phyloP scores from a whole-genome alignment of 495 filamentous ascomycete genomes.

The Neurospora cerealis region DNA sequence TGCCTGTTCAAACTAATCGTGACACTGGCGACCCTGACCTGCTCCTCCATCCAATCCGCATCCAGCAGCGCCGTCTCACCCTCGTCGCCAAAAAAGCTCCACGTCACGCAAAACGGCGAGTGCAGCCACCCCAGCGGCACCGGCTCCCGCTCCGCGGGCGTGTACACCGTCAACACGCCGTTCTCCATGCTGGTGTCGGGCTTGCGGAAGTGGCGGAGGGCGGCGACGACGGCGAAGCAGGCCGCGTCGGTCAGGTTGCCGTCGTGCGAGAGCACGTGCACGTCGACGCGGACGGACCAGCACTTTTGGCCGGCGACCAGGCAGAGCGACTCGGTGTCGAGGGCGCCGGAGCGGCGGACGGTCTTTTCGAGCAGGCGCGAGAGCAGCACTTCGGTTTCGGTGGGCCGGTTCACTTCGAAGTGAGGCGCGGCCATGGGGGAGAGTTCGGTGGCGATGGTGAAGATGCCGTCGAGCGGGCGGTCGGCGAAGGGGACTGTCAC shows the following conservation, averaged over 20 bases:
- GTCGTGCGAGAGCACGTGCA: conserved; percentile 83
- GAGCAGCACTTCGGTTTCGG: conserved; percentile 71
- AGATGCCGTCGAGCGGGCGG: conserved; percentile 88
- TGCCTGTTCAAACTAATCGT: conserved; percentile 79
- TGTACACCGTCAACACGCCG: conserved; percentile 71
- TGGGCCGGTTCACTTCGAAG: conserved; percentile 77
- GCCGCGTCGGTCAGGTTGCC: conserved; percentile 78
- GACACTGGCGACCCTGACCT: conserved; percentile 71
- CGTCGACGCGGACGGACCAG: conserved; percentile 80
- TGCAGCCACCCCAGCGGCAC: conserved; percentile 84
- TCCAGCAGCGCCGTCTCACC: conserved; percentile 59
- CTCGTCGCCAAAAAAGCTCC: conserved; percentile 63
- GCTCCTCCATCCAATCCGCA: conserved; percentile 74
- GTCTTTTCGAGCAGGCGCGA: conserved; percentile 86
- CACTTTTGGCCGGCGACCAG: conserved; percentile 82
- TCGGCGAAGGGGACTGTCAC: conserved; percentile 75
- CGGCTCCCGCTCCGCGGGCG: conserved; percentile 74
- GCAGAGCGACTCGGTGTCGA: conserved; percentile 92
- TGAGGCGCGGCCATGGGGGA: conserved; percentile 86
- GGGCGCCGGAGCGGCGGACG: conserved; percentile 78
- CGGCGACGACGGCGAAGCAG: conserved; percentile 78
- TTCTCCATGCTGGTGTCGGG: conserved; percentile 79
- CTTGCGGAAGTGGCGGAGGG: conserved; percentile 79
- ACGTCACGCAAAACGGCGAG: conserved; percentile 77
- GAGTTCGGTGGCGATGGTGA: conserved; percentile 83